A percentile compares a stretch with the other conserved stretches of the same genome.
phyloP scores from a whole-genome alignment of 2,329 filamentous ascomycete genomes.

The Fusarium chaquense region DNA sequence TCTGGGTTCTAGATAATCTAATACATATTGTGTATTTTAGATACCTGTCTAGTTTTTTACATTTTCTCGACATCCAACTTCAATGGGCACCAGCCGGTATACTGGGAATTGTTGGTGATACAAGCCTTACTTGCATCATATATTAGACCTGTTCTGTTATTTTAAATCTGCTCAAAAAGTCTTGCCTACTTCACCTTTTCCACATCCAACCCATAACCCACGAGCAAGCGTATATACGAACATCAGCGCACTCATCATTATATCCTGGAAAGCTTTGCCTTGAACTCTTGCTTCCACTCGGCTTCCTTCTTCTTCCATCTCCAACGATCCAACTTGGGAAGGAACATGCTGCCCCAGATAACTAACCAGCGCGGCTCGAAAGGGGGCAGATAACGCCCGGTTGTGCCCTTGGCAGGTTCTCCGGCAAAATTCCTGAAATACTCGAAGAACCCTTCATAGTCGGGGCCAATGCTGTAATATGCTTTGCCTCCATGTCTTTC shows the following conservation, averaged over 20 bases:
- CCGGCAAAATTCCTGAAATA: conserved; percentile 25
- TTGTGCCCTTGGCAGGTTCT: conserved; percentile 27
- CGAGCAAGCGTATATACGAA: no score
- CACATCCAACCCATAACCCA: rapidly evolving
- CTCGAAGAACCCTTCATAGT: conserved; percentile 38
- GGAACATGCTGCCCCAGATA: conserved; percentile 31
- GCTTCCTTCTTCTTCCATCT: conserved; percentile 29
- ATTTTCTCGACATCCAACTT: background rate
- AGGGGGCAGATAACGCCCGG: conserved; percentile 12
- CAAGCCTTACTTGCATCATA: background rate
- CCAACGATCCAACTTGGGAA: conserved; percentile 28
- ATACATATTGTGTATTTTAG: background rate
- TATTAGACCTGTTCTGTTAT: background rate
- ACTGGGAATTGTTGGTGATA: background rate
- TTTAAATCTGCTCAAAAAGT: background rate
- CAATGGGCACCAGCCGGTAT: no score
- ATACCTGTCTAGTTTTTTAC: background rate
- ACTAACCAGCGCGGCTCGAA: conserved; percentile 39
- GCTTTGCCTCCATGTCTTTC: conserved; percentile 40
- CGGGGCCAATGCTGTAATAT: conserved; percentile 37
- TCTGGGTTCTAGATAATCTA: conserved; percentile 10
- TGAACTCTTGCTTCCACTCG: conserved; percentile 14
- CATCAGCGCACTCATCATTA: background rate
- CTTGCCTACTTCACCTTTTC: background rate
- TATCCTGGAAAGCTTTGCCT: conserved; percentile 4